Evolutionary conservation across 2,329 filamentous ascomycete genomes (phyloP).

Genomic region (Ophiostoma novo-ulmi): DNA sequence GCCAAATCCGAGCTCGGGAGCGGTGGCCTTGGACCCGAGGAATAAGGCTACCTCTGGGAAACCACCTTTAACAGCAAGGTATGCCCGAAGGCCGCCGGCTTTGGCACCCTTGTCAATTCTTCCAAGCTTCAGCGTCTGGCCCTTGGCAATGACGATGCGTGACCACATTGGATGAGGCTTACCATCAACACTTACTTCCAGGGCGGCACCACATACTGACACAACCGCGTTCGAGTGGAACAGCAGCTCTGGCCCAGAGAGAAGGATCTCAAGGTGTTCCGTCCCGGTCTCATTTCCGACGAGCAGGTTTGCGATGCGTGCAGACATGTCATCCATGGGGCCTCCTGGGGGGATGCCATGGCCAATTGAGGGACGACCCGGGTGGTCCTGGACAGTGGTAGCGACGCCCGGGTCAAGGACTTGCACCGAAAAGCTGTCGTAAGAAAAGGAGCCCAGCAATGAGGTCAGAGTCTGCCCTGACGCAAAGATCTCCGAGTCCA

Average conservation of each 20-base stretch:
- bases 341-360: constrained; percentile 40
- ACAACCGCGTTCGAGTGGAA: constrained; percentile 36
- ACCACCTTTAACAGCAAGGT: not conserved
- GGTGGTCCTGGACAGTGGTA: constrained; percentile 33
- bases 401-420: constrained; percentile 14
- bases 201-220: constrained; percentile 25
- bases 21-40: not conserved
- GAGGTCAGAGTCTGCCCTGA: not conserved
- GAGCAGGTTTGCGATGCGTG: constrained; percentile 36
- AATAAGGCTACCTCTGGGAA: constrained; percentile 3
- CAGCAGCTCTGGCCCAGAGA: constrained; percentile 34
- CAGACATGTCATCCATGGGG: constrained; percentile 40
- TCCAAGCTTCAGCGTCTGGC: constrained; percentile 2
- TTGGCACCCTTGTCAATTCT: not conserved
- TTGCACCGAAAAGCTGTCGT: constrained; percentile 33
- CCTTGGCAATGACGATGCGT: constrained; percentile 30
- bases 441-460: constrained; percentile 32
- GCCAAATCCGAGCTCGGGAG: constrained; percentile 1
- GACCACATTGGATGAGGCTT: constrained; percentile 36
- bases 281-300: constrained; percentile 33
- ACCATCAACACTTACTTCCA: not conserved
- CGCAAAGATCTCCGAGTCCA: constrained; percentile 27
- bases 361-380: constrained; percentile 37
- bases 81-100: not conserved
- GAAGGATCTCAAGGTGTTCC: constrained; percentile 36